These are phyloP conservation scores for Phytophthora cajani DNA, from an alignment of 352 stramenopile genomes.

Conservation along the genomic window DNA sequence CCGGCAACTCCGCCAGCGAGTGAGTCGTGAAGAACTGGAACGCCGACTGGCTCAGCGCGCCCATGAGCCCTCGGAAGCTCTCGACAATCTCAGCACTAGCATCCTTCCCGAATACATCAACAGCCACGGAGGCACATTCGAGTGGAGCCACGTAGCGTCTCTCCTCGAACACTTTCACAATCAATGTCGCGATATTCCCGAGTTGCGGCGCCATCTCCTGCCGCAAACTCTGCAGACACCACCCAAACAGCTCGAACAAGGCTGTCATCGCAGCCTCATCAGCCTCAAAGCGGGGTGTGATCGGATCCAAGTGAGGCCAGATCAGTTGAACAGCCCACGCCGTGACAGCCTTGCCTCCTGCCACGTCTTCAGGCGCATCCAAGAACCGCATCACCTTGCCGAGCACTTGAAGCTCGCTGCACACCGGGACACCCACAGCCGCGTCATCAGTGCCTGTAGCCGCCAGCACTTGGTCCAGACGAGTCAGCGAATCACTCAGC, in stretches of 20 bases:
- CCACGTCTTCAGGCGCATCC: conserved; percentile 59
- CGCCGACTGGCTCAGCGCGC: conserved; percentile 60
- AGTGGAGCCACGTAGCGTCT: conserved; percentile 63
- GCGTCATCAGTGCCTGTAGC: conserved; percentile 25
- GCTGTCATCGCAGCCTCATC: conserved; percentile 59
- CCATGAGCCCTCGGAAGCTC: conserved; percentile 66
- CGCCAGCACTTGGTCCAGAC: conserved; percentile 55
- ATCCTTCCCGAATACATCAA: conserved; percentile 72
- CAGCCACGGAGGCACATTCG: conserved; percentile 65
- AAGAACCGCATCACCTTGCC: conserved; percentile 74
- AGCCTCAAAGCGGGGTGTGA: conserved; percentile 46
- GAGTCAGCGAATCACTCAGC: conserved; percentile 52
- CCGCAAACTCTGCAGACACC: conserved; percentile 72
- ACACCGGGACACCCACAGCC: conserved; percentile 32
- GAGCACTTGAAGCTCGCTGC: conserved; percentile 71
- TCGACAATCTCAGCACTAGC: conserved; percentile 49
- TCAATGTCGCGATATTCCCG: conserved; percentile 55
- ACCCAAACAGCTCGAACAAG: conserved; percentile 74
- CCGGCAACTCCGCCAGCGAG: conserved; percentile 62
- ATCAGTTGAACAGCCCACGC: conserved; percentile 55
- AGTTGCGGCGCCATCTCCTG: conserved; percentile 64
- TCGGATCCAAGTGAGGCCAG: conserved; percentile 63
- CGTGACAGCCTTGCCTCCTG: conserved; percentile 56
- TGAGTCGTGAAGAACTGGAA: conserved; percentile 74
- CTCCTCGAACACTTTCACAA: conserved; percentile 68